Evolutionary conservation across 192 early-diverging fungal genomes (phyloP).

Genomic region (Funneliformis mosseae): DNA sequence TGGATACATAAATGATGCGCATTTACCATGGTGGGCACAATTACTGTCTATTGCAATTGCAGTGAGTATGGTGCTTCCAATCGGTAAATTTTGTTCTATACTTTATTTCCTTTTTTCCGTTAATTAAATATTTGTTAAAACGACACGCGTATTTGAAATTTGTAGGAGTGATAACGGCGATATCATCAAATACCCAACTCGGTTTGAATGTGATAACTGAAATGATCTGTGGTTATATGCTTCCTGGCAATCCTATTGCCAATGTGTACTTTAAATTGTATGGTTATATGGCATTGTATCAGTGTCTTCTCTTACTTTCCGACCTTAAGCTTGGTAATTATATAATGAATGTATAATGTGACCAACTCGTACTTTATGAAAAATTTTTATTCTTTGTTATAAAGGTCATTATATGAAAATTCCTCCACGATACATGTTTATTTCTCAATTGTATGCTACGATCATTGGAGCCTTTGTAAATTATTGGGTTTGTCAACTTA

Average conservation of each 20-base stretch:
- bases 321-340: constrained; percentile 74
- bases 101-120: not conserved
- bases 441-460: constrained; percentile 62
- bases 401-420: constrained; percentile 63
- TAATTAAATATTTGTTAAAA: not conserved
- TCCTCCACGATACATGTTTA: constrained; percentile 65
- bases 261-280: constrained; percentile 65
- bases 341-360: not conserved
- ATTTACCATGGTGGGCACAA: constrained; percentile 56
- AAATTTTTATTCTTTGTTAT: not conserved
- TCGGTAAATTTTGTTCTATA: constrained; percentile 41
- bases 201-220: constrained; percentile 63
- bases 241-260: constrained; percentile 56
- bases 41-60: constrained; percentile 47
- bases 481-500: constrained; percentile 35
- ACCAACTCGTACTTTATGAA: too few species aligned
- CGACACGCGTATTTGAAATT: not conserved
- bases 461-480: constrained; percentile 44
- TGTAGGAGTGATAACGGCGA: constrained; percentile 47
- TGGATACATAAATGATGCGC: constrained; percentile 36
- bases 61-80: constrained; percentile 49
- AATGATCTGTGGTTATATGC: constrained; percentile 55
- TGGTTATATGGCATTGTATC: constrained; percentile 62
- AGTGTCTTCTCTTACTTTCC: constrained; percentile 68
- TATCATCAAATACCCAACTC: constrained; percentile 51